phyloP scores from a whole-genome alignment of 805 yeast species.

The Suhomyces pyralidae region DNA sequence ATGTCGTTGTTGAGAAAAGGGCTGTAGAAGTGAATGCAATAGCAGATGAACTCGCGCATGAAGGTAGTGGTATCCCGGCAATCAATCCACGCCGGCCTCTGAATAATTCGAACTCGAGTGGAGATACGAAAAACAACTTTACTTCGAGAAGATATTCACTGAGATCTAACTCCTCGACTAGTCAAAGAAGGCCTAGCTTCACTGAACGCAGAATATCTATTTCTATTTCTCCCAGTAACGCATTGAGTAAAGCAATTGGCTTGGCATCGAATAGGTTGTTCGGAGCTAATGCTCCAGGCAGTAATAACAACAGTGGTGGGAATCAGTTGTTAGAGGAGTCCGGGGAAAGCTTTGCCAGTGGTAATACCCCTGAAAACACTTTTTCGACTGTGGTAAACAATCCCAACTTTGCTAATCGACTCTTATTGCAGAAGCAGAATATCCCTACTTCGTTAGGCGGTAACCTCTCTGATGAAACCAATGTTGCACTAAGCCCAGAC shows the following conservation, averaged over 20 bases:
- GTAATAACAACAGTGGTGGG: slow-evolving; percentile 5
- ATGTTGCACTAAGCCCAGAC: slow-evolving; percentile 19
- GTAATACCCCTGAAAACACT: slow-evolving; percentile 4
- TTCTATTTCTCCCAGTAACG: slow-evolving; percentile 78
- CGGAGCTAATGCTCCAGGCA: slow-evolving; percentile 38
- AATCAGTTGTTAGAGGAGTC: slow-evolving; percentile 12
- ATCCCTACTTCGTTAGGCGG: slow-evolving; percentile 26
- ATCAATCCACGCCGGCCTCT: slow-evolving; percentile 29
- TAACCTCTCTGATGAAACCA: neutral
- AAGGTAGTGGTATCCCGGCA: slow-evolving; percentile 52
- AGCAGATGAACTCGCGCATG: slow-evolving; percentile 84
- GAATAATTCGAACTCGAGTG: slow-evolving; percentile 19
- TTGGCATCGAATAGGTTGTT: slow-evolving; percentile 85
- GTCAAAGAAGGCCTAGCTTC: slow-evolving; percentile 59
- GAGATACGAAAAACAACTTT: slow-evolving; percentile 15
- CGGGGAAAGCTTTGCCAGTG: slow-evolving; percentile 3
- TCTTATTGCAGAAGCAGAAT: slow-evolving; percentile 32
- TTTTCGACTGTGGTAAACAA: slow-evolving; percentile 21
- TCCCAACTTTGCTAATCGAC: slow-evolving; percentile 34
- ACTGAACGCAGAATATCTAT: slow-evolving; percentile 64
- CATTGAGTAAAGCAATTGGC: slow-evolving; percentile 82
- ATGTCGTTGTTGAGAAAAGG: slow-evolving; percentile 91
- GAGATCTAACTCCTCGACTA: slow-evolving; percentile 46
- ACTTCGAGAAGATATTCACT: slow-evolving; percentile 34
- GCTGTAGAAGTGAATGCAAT: slow-evolving; percentile 93